Conservation (phyloP, 306 rosid species). For the Acmispon strigosus region DNA sequence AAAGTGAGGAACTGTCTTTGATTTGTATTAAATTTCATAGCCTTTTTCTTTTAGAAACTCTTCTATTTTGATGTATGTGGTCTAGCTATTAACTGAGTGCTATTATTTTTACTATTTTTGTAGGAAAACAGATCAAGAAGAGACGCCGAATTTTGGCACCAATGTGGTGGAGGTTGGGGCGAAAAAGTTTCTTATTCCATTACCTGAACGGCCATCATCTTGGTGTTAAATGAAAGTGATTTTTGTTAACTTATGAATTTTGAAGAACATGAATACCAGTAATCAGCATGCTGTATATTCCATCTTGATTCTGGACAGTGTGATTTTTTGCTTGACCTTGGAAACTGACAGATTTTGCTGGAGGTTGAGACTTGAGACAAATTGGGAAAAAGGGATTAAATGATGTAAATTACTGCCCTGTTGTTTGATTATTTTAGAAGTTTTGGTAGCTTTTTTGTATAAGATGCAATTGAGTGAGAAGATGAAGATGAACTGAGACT, state of each 20-base stretch:
- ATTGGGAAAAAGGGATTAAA: background rate
- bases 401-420: background rate
- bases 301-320: slow-evolving; percentile 14
- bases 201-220: slow-evolving; percentile 30
- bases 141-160: slow-evolving; percentile 34
- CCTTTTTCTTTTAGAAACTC: background rate
- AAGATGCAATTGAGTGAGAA: slow-evolving; percentile 7
- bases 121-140: slow-evolving; percentile 50
- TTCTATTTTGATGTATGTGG: slow-evolving; percentile 1
- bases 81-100: background rate
- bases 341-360: background rate
- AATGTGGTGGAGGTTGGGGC: slow-evolving; percentile 50
- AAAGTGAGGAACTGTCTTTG: slow-evolving; percentile 51
- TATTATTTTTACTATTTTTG: background rate
- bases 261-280: slow-evolving; percentile 18
- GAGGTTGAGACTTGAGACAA: slow-evolving; percentile 6
- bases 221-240: slow-evolving; percentile 30
- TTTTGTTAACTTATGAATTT: slow-evolving; percentile 21
- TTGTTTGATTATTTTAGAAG: background rate
- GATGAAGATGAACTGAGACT: background rate
- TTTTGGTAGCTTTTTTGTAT: background rate
- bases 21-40: background rate
- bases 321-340: slow-evolving; percentile 18
- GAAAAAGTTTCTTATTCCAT: slow-evolving; percentile 33
- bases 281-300: slow-evolving; percentile 38